Base-by-base conservation (phyloP, 2,329 filamentous ascomycete species). In the Fusarium buxicola region DNA sequence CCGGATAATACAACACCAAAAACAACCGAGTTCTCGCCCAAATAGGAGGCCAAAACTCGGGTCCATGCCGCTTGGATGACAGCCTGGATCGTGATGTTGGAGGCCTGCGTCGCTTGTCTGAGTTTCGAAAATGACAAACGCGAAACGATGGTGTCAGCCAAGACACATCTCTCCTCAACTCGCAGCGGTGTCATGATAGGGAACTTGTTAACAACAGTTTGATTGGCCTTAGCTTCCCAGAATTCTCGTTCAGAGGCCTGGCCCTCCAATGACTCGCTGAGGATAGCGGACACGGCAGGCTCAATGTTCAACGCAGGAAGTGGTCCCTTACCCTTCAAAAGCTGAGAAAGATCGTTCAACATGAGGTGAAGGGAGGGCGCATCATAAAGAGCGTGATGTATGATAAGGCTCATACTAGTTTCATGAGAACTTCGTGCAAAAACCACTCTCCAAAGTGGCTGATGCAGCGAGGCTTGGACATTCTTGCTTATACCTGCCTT, bases 321-420 rank as follows among this genome's bases (percentile, higher is more conserved):
- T 2, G 65, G 46, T 6, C 58, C 16, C 8, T 54, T 40, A 8
- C 69, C 69, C 3, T 63, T 49, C 6, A 82, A 34, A 7, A 73
- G 30, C 2, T 41, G 44, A 1, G 69, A 63, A 11, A 96, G 78
- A 65, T 90, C 85, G 1, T 79, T 70, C 2, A 97, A 75, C 1
- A 97, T 82, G 1, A 81, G 70, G 4, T 85, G 80, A 10, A 97
- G 77, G 8, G 92, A 93, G 35, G 86, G 82, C 0, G 92, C 94
- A 77, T 97, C 94, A 65, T 96, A 97, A 0, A 97, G 79, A 1
- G 91, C 91, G 76, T 97, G 94, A 62, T 96, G 90, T 3, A 92
- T 81, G 2, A 79, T 72, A 5, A 87, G 61, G 41, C 83, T 77
- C 75, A 84, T 81, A 3, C 44, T 67, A 5, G 60, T 31, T 1